These are phyloP conservation scores for Mayamaea pseudoterrestris DNA, from an alignment of 108 stramenopile species.

Conservation along the genomic window DNA sequence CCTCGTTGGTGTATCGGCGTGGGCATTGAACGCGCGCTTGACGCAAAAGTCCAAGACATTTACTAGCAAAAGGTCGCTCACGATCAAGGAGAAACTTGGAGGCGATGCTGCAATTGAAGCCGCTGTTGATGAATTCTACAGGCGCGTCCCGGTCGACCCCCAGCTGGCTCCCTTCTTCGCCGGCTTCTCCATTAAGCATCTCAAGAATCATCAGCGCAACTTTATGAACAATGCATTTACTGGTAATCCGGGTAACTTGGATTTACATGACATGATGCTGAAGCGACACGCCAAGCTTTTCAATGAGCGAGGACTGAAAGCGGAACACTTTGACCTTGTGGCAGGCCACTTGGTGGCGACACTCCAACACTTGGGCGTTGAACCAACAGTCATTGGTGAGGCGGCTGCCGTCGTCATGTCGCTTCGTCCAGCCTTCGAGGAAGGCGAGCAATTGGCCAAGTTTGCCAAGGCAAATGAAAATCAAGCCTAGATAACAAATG, in stretches of 20 bases:
- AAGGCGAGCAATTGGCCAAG: constrained; percentile 10
- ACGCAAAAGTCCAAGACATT: too few species aligned
- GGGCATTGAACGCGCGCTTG: too few species aligned
- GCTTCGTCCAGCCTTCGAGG: constrained; percentile 12
- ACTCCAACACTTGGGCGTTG: constrained; percentile 3
- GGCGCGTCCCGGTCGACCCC: neutral
- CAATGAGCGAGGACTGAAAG: neutral
- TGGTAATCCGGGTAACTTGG: neutral
- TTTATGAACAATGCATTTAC: constrained; percentile 8
- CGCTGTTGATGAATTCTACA: constrained; percentile 5
- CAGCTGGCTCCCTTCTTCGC: constrained; percentile 11
- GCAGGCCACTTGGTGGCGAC: neutral
- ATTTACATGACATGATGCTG: constrained; percentile 6
- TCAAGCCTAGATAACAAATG: too few species aligned
- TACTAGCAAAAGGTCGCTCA: too few species aligned
- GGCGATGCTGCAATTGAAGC: constrained; percentile 4
- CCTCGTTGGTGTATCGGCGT: too few species aligned
- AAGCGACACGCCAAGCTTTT: constrained; percentile 4
- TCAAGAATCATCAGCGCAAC: constrained; percentile 13
- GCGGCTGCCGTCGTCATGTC: constrained; percentile 9
- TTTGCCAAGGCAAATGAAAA: too few species aligned
- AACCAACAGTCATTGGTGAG: constrained; percentile 6
- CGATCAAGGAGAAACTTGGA: constrained; percentile 2
- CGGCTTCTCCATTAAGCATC: neutral
- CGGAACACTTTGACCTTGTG: neutral